A percentile compares a stretch with the other conserved stretches of the same genome.
These are phyloP conservation scores for Datura wrightii DNA, from an alignment of 257 asterid species.

Conservation along the genomic window DNA sequence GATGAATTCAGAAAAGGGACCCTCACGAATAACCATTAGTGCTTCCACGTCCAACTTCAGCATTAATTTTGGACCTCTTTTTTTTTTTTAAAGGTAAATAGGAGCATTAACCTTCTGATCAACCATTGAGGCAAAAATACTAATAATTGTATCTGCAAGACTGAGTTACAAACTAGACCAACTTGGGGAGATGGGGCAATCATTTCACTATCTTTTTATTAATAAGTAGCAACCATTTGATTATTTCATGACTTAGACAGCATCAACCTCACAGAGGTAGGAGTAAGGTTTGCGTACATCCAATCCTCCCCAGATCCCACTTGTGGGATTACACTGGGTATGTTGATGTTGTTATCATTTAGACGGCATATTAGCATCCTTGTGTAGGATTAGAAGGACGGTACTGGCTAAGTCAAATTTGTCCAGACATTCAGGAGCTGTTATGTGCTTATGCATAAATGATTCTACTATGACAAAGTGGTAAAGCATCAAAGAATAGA, in stretches of 20 bases:
- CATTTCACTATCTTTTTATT: not conserved
- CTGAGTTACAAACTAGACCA: not conserved
- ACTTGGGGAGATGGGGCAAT: not conserved
- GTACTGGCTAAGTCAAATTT: not conserved
- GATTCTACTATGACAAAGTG: not conserved
- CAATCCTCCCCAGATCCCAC: no score
- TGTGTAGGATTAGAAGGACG: not conserved
- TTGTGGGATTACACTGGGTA: no score
- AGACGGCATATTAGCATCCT: not conserved
- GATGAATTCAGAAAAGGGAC: conserved; percentile 9
- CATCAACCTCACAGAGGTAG: no score
- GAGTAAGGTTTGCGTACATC: no score
- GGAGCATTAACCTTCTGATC: conserved; percentile 17
- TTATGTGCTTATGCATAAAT: not conserved
- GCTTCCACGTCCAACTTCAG: not conserved
- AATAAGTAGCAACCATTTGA: not conserved
- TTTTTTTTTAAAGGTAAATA: not conserved
- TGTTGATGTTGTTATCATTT: no score
- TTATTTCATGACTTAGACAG: not conserved
- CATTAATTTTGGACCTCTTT: not conserved
- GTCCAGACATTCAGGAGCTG: not conserved
- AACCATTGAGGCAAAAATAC: not conserved
- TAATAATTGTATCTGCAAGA: conserved; percentile 1
- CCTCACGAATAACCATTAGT: not conserved
- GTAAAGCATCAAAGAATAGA: conserved; percentile 4